Base-by-base conservation (phyloP, 2,329 filamentous ascomycete species). In the Cytospora mali region DNA sequence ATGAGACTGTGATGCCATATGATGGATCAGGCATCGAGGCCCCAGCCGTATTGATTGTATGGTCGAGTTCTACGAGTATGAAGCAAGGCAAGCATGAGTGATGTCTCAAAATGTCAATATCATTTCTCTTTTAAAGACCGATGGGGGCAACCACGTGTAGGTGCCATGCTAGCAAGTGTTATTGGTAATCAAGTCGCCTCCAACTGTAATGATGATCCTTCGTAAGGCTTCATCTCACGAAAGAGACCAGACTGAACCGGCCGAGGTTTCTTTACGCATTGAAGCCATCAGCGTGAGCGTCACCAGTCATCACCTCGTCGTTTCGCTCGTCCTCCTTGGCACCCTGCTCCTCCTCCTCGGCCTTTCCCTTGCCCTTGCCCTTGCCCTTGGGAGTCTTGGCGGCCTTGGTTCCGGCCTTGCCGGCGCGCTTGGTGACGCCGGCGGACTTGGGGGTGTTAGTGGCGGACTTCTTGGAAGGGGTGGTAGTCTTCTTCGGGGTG, bases 191-290 rank as follows among this genome's bases (percentile, higher is more conserved):
- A 14, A 16, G 7, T 27, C 42, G 18, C 13, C 42, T 21, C 31
- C 53, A 10, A 27, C 46, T n/a, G 39, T 21, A 14, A 35, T 3
- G 10, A 14, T n/a, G 11, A 3, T 11, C 33, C 33, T 35, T 11
- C 33, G 13, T 16, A 35, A 4, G 16, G 13, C 16, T 14, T 31
- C 33, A 35, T 35, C 33, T 16, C 10, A 55, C 50, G 2, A 61
- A n/a, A n/a, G n/a, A 55, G 4, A 69, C 33, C 7, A 66, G 25
- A 18, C 66, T 60, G 58, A 64, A 69, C 53, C 68, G n/a, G 67
- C 58, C 66, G 63, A 6, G 29, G 55, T 35, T 57, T 59, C 23
- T 57, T 16, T n/a, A n/a, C n/a, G n/a, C n/a, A n/a, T n/a, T n/a
- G n/a, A n/a, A n/a, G n/a, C n/a, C n/a, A n/a, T n/a, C n/a, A n/a